Evolutionary conservation across 2,329 filamentous ascomycete species (phyloP).

Genomic region (Ceratocystis alfenasii): DNA sequence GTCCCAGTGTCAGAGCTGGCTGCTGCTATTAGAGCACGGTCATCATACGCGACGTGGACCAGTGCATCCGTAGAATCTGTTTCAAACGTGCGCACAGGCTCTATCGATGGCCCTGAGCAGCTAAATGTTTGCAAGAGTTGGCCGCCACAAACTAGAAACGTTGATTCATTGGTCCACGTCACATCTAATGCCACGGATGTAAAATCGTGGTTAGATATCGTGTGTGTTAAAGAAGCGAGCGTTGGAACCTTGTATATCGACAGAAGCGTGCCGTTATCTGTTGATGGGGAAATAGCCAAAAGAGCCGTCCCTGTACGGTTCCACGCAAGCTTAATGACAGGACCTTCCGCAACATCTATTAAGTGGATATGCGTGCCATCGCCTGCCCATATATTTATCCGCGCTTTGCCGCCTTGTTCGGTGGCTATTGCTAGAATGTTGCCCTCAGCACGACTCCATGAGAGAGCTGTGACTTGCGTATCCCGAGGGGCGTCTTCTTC

Average conservation of each 20-base stretch:
- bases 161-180: slow-evolving; percentile 46
- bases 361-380: slow-evolving; percentile 42
- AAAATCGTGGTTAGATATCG: slow-evolving; percentile 40
- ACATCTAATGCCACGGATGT: slow-evolving; percentile 43
- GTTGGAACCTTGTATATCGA: slow-evolving; percentile 29
- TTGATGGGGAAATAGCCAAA: slow-evolving; percentile 40
- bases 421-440: slow-evolving; percentile 45
- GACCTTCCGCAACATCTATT: slow-evolving; percentile 47
- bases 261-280: slow-evolving; percentile 33
- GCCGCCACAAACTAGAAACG: slow-evolving; percentile 49
- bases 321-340: slow-evolving; percentile 51
- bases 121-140: slow-evolving; percentile 40
- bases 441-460: slow-evolving; percentile 46
- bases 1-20: slow-evolving; percentile 44
- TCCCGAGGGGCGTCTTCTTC: slow-evolving; percentile 42
- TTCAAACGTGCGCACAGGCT: slow-evolving; percentile 38
- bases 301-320: slow-evolving; percentile 44
- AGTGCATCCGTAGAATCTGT: slow-evolving; percentile 44
- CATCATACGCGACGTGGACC: slow-evolving; percentile 46
- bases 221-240: slow-evolving; percentile 32
- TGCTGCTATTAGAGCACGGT: slow-evolving; percentile 43
- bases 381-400: slow-evolving; percentile 44
- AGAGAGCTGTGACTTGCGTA: slow-evolving; percentile 46
- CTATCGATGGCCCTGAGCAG: slow-evolving; percentile 38
- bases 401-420: slow-evolving; percentile 40